These are phyloP conservation scores for Yamadazyma spencermartinsiae DNA, from an alignment of 1,139 yeast genomes.

Conservation along the genomic window DNA sequence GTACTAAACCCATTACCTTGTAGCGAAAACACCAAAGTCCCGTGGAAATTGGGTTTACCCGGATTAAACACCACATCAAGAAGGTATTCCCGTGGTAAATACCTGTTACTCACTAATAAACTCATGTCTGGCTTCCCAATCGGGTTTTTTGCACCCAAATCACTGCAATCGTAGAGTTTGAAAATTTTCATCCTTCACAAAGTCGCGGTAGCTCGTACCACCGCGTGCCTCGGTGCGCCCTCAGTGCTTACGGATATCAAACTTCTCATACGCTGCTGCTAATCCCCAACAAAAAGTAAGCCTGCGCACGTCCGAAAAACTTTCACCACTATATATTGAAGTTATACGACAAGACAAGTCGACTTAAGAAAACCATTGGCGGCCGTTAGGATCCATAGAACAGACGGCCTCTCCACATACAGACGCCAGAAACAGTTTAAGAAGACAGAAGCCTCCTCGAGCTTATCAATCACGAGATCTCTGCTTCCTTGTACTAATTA, in stretches of 20 bases:
- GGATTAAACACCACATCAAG: neutral
- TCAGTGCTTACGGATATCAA: neutral
- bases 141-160: constrained; percentile 10
- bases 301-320: constrained; percentile 1
- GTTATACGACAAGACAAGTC: too few relatives aligned
- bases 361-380: too few relatives aligned
- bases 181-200: constrained; percentile 3
- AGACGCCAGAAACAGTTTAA: too few relatives aligned
- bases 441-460: too few relatives aligned
- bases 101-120: constrained; percentile 9
- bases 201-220: neutral
- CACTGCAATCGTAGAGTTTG: neutral
- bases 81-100: constrained; percentile 12
- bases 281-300: constrained; percentile 9
- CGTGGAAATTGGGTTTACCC: constrained; percentile 16
- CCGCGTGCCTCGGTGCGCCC: neutral
- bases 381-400: too few relatives aligned
- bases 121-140: neutral
- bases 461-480: too few relatives aligned
- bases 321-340: constrained; percentile 4
- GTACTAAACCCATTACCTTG: too few relatives aligned
- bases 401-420: too few relatives aligned
- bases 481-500: too few relatives aligned
- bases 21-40: constrained; percentile 5
- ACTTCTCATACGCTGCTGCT: constrained; percentile 1